Conservation (phyloP, 1,284 basidiomycete genomes). For the Tilletia walkeri region DNA sequence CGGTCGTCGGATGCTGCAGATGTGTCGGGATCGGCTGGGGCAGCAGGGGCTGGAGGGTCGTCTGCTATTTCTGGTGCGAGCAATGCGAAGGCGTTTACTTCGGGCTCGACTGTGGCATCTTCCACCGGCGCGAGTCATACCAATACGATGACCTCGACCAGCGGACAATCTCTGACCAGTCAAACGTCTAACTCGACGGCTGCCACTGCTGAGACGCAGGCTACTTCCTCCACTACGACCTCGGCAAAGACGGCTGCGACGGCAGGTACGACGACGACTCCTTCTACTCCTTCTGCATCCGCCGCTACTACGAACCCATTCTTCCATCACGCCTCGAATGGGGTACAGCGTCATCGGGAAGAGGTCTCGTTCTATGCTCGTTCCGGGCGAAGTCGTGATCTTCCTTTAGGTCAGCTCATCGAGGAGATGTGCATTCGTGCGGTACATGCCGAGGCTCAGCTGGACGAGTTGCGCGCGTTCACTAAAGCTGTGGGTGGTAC, state of each 20-base stretch:
- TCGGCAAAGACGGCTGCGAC: not conserved
- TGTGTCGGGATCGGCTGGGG: no score
- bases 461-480: not conserved
- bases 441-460: constrained; percentile 9
- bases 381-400: constrained; percentile 34
- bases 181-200: not conserved
- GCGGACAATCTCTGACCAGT: not conserved
- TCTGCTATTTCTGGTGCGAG: not conserved
- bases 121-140: not conserved
- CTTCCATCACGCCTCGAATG: constrained; percentile 1
- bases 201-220: not conserved
- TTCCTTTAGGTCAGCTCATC: constrained; percentile 41
- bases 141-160: not conserved
- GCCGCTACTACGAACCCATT: not conserved
- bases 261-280: not conserved
- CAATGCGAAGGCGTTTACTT: not conserved
- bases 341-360: constrained; percentile 22
- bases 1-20: not conserved
- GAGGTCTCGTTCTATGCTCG: constrained; percentile 42
- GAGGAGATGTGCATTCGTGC: constrained; percentile 42
- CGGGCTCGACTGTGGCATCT: no score
- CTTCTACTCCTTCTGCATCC: not conserved
- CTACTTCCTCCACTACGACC: no score
- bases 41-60: not conserved
- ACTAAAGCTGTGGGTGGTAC: not conserved